Percentiles rank a stretch among this genome's conserved stretches.
phyloP scores from a whole-genome alignment of 1,284 basidiomycete genomes.

The Tetrapyrgos nigripes region DNA sequence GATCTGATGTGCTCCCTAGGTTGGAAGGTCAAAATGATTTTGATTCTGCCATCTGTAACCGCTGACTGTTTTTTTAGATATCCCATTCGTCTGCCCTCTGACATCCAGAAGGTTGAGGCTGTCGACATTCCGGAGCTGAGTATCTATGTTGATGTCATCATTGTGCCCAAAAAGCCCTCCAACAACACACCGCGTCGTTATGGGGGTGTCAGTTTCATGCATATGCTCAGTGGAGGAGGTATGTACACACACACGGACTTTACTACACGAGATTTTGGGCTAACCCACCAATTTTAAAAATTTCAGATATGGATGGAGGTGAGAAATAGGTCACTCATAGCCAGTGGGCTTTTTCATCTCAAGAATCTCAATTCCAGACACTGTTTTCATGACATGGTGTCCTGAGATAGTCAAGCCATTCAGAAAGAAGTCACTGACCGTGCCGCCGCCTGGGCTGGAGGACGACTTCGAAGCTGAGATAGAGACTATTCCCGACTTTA shows the following conservation, averaged over 20 bases:
- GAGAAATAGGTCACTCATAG: neutral
- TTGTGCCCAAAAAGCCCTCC: slow-evolving; percentile 58
- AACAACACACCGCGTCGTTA: neutral
- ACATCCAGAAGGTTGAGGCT: slow-evolving; percentile 67
- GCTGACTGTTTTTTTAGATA: slow-evolving; percentile 45
- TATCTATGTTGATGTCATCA: slow-evolving; percentile 60
- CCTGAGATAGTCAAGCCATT: slow-evolving; percentile 56
- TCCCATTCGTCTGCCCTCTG: slow-evolving; percentile 65
- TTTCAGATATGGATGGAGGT: slow-evolving; percentile 18
- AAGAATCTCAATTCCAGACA: slow-evolving; percentile 48
- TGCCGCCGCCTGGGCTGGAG: slow-evolving; percentile 39
- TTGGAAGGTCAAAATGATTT: slow-evolving; percentile 32
- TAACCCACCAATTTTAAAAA: neutral
- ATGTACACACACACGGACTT: too few relatives aligned
- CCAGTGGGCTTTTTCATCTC: neutral
- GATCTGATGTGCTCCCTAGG: slow-evolving; percentile 20
- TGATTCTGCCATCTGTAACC: too few relatives aligned
- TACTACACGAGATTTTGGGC: neutral
- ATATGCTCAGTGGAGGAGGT: slow-evolving; percentile 70
- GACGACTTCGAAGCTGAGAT: slow-evolving; percentile 59
- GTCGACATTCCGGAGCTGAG: slow-evolving; percentile 53
- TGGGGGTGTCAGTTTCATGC: slow-evolving; percentile 49
- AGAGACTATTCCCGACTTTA: slow-evolving; percentile 52
- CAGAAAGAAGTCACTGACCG: slow-evolving; percentile 44
- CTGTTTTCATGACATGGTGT: slow-evolving; percentile 57